phyloP scores from a whole-genome alignment of 805 yeast species.

The Wickerhamomyces rabaulensis region DNA sequence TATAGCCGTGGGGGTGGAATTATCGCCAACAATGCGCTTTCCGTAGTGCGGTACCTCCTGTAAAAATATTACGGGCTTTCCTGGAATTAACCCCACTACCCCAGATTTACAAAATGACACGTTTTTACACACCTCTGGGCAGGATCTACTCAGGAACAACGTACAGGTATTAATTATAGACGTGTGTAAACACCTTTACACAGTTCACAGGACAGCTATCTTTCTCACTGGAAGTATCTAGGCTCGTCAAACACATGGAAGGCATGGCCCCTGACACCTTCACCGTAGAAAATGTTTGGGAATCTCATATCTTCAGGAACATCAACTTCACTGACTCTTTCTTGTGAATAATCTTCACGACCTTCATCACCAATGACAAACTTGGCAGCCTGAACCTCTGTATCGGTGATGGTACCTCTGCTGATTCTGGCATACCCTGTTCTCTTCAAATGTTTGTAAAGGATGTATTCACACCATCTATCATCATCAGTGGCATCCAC shows the following conservation, averaged over 20 bases:
- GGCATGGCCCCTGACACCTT: slow-evolving; percentile 88
- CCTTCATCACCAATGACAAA: slow-evolving; percentile 37
- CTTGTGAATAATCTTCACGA: slow-evolving; percentile 44
- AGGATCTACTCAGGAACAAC: no score
- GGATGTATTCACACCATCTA: slow-evolving; percentile 96
- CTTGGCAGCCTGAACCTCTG: slow-evolving; percentile 94
- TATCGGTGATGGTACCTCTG: slow-evolving; percentile 91
- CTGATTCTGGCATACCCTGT: slow-evolving; percentile 92
- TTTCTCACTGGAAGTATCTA: slow-evolving; percentile 16
- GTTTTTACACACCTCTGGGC: neutral
- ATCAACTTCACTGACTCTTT: slow-evolving; percentile 47
- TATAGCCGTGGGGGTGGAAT: no score
- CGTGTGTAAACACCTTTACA: no score
- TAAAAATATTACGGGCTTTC: neutral
- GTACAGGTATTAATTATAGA: no score
- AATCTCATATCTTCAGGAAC: slow-evolving; percentile 63
- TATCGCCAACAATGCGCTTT: no score
- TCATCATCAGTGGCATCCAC: slow-evolving; percentile 93
- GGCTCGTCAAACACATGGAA: slow-evolving; percentile 97
- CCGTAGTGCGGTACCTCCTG: no score
- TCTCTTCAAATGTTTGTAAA: slow-evolving; percentile 81
- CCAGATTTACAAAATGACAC: neutral
- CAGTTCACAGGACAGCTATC: no score
- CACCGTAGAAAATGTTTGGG: slow-evolving; percentile 78
- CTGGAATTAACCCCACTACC: neutral